Conservation (phyloP, 2,329 filamentous ascomycete species). For the Neospermospora avenae region DNA sequence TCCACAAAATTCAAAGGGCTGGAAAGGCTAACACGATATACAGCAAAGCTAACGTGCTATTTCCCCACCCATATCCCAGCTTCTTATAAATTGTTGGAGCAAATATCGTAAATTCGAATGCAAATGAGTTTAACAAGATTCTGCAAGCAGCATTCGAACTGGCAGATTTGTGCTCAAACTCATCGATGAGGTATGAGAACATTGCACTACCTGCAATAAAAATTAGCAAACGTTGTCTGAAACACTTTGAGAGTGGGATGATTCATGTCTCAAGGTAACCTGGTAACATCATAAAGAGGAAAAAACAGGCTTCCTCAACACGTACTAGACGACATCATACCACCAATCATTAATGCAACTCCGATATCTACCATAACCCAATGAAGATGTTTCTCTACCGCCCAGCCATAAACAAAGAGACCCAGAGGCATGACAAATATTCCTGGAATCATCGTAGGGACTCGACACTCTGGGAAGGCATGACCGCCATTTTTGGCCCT, state of each 20-base stretch:
- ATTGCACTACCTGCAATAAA: constrained; percentile 5
- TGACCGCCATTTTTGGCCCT: constrained; percentile 44
- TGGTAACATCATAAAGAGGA: too few species aligned
- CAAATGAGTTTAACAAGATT: constrained; percentile 10
- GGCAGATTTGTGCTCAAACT: constrained; percentile 35
- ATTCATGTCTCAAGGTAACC: too few species aligned
- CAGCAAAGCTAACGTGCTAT: constrained; percentile 35
- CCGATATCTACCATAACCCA: constrained; percentile 56
- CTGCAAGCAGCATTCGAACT: constrained; percentile 38
- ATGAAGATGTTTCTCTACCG: constrained; percentile 44
- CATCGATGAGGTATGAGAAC: constrained; percentile 50
- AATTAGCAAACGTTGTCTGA: too few species aligned
- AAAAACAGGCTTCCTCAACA: too few species aligned
- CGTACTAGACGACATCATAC: constrained; percentile 34
- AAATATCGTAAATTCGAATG: constrained; percentile 37
- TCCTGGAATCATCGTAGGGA: constrained; percentile 54
- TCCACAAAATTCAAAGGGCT: constrained; percentile 42
- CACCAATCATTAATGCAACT: constrained; percentile 45
- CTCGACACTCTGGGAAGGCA: constrained; percentile 61
- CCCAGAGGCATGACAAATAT: constrained; percentile 52
- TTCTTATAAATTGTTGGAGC: constrained; percentile 30
- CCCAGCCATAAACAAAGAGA: constrained; percentile 55
- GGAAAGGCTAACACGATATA: constrained; percentile 49
- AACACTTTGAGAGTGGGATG: too few species aligned
- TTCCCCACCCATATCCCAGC: constrained; percentile 37